Conservation (phyloP, 2,329 filamentous ascomycete genomes). For the Bertia moriformis region DNA sequence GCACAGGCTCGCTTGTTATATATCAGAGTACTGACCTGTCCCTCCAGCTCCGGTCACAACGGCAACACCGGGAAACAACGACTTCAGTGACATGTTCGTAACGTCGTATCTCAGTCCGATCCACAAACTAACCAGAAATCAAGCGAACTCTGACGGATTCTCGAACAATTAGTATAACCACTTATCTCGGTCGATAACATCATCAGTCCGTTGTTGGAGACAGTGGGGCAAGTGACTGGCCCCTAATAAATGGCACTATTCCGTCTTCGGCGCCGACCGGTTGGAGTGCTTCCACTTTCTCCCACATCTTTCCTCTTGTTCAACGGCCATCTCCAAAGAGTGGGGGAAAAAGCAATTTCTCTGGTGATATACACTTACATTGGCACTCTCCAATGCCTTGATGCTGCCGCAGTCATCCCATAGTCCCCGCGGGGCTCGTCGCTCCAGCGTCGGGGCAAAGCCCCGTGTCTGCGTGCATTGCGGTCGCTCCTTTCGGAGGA, state of each 20-base stretch:
- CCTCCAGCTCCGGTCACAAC: slow-evolving; percentile 31
- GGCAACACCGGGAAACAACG: slow-evolving; percentile 25
- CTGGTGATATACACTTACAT: neutral
- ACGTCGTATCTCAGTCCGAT: too few relatives aligned
- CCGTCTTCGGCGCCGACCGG: neutral
- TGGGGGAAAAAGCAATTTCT: too few relatives aligned
- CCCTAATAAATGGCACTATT: neutral
- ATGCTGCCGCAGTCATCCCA: neutral
- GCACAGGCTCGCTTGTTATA: slow-evolving; percentile 6
- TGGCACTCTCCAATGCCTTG: neutral
- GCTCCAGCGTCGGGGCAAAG: slow-evolving; percentile 5
- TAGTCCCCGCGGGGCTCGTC: slow-evolving; percentile 3
- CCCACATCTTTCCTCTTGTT: neutral
- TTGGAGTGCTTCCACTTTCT: neutral
- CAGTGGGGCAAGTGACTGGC: neutral
- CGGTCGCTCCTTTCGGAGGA: slow-evolving; percentile 25
- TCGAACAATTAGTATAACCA: too few relatives aligned
- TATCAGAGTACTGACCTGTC: slow-evolving; percentile 17
- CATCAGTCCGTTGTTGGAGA: too few relatives aligned
- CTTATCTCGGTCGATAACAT: too few relatives aligned
- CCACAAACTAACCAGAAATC: too few relatives aligned
- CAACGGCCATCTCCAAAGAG: neutral
- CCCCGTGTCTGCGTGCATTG: slow-evolving; percentile 22
- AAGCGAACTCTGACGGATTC: too few relatives aligned
- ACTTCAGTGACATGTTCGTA: slow-evolving; percentile 4